Evolutionary conservation across 768 basidiomycete species (phyloP).

Genomic region (Boletus eberwhitei): DNA sequence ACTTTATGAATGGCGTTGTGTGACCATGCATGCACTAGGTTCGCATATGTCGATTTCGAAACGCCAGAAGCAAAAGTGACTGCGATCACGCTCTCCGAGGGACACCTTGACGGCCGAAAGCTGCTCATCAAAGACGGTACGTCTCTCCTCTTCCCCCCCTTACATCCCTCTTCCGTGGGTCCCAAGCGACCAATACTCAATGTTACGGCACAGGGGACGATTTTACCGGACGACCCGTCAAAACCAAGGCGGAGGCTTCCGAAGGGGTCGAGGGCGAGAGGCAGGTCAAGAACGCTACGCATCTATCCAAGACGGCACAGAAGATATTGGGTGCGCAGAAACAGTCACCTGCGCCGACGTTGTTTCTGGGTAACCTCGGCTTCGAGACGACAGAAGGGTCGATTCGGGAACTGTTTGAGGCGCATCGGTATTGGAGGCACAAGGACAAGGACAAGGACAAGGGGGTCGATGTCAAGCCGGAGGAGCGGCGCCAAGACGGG

Average conservation of each 20-base stretch:
- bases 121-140: slow-evolving; percentile 91
- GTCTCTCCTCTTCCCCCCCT: slow-evolving; percentile 11
- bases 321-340: slow-evolving; percentile 77
- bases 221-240: slow-evolving; percentile 65
- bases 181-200: not conserved
- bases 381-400: slow-evolving; percentile 84
- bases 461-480: slow-evolving; percentile 32
- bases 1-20: not conserved
- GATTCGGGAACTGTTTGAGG: slow-evolving; percentile 71
- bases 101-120: slow-evolving; percentile 76
- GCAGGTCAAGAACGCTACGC: slow-evolving; percentile 27
- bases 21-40: slow-evolving; percentile 46
- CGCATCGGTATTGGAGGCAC: slow-evolving; percentile 40
- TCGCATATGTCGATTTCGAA: slow-evolving; percentile 94
- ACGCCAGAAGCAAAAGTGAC: slow-evolving; percentile 66
- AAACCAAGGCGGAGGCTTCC: slow-evolving; percentile 30
- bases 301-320: slow-evolving; percentile 64
- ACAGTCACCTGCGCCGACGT: slow-evolving; percentile 77
- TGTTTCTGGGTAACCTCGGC: slow-evolving; percentile 91
- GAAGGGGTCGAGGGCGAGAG: slow-evolving; percentile 31
- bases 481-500: slow-evolving; percentile 12
- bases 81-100: slow-evolving; percentile 82
- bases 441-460: slow-evolving; percentile 35
- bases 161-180: not conserved
- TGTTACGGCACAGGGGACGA: slow-evolving; percentile 53